Conservation (phyloP, 345 rosid species). For the Populus euphratica region DNA sequence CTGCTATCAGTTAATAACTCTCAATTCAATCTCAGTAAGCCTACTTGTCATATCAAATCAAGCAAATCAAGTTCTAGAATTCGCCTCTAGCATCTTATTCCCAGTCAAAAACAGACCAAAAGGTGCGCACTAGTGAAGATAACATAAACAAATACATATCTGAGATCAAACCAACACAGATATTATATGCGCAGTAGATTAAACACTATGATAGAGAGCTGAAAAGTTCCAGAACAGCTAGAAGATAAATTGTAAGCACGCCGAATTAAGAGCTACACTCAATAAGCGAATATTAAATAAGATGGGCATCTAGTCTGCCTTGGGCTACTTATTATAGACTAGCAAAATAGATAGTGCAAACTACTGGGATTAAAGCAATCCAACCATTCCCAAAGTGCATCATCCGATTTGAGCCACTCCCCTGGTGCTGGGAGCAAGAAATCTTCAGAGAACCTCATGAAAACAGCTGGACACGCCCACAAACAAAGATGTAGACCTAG, state of each 20-base stretch:
- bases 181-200: conserved; percentile 35
- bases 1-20: conserved; percentile 28
- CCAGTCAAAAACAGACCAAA: conserved; percentile 9
- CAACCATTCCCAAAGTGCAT: conserved; percentile 56
- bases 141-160: conserved; percentile 12
- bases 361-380: conserved; percentile 64
- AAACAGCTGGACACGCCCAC: conserved; percentile 20
- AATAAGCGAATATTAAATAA: conserved; percentile 44
- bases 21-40: conserved; percentile 29
- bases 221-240: conserved; percentile 38
- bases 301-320: conserved; percentile 50
- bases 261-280: conserved; percentile 67
- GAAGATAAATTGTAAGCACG: conserved; percentile 56
- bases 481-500: conserved; percentile 27
- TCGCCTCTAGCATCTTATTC: conserved; percentile 13
- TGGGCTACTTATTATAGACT: conserved; percentile 61
- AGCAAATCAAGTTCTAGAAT: conserved; percentile 23
- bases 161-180: conserved; percentile 30
- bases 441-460: conserved; percentile 19
- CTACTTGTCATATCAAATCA: conserved; percentile 34
- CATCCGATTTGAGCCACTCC: conserved; percentile 39
- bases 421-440: conserved; percentile 24
- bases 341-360: conserved; percentile 57
- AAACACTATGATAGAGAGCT: conserved; percentile 46
- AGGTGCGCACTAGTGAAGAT: conserved; percentile 15